Base-by-base conservation (phyloP, 2,329 filamentous ascomycete genomes). In the Mycosphaerella arachidis region DNA sequence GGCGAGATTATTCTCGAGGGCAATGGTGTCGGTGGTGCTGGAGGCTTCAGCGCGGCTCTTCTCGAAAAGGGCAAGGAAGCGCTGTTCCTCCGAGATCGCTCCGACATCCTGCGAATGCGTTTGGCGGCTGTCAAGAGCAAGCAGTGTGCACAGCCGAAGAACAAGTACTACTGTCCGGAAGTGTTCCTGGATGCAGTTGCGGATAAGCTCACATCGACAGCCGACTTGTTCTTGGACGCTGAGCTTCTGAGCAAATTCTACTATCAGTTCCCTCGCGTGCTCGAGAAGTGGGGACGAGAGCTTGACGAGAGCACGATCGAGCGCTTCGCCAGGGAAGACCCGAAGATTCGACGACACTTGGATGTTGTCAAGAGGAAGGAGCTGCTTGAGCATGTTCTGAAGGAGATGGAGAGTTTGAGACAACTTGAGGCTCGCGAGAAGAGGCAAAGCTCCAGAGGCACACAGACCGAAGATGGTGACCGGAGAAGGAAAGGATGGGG, bases 111-210 rank as follows among this genome's bases (percentile, higher is more conserved):
- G 73, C 92, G 90, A 73, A 91, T 97, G 86, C 89, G 94, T 20
- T 83, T 97, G 37, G 75, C 90, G 59, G 94, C 94, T 48, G 82
- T 96, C 59, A 94, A 93, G 74, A 94, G 90, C 16, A 91, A 93
- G 74, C 92, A 96, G 76, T 99, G 94, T 76, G 84, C 86, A 60
- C 85, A 80, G 66, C 82, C 88, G 66, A 88, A 88, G 71, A 96
- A 96, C 80, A 97, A 97, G 79, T 97, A 97, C 77, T 86, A 94
- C 77, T 99, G 94, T 72, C 94, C 94, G 0, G 94, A 99, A 73
- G 85, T 99, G 16, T 99, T 99, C 79, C 85, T 99, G n/a, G 92
- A 99, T 70, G 92, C 95, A 3, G 94, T 96, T 1, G 92, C 94
- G 1, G 91, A 92, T 67, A 97, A 97, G 76, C 84, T 99, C 53